Base-by-base conservation (phyloP, 164 flowering plant genomes). In the Litsea cubeba region DNA sequence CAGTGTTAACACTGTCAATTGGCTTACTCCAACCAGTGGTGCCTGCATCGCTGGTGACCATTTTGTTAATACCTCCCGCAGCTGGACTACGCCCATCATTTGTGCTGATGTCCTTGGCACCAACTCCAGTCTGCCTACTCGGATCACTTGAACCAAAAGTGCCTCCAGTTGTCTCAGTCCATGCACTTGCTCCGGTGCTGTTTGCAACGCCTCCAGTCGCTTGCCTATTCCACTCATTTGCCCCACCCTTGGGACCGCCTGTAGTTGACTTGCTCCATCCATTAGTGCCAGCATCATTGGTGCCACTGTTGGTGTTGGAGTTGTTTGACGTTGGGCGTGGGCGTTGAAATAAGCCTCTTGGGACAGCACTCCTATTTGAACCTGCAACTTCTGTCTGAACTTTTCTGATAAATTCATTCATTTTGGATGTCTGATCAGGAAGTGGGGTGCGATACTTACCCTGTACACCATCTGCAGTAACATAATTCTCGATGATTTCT, bases 351-450 rank as follows among this genome's bases (percentile, higher is more conserved):
- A 25, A 8, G 66, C 30, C 12, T 1, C 15, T 25, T 10, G 66
- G 66, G 66, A 63, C 22, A 24, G 15, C 66, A 7, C 25, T 63
- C 66, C 66, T 22, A 22, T 25, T 3, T 20, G 17, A 11, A 22
- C 17, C 66, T n/a, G 25, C 28, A 11, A 5, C 66, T 25, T 11
- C 20, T 22, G 66, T 63, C 23, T 63, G 66, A 25, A 63, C 32
- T n/a, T 63, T 63, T 11, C 70, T 75, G 68, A 79, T 28, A 69
- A 72, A 82, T 1, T 80, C 82, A 28, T 82, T 82, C n/a, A 80
- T 83, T 46, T 50, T 50, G 18, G 65, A 72, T 5, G 86, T 80
- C 4, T 76, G 82, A 7, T 79, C 82, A 26, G 40, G 54, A 17
- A 54, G 17, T 14, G n/a, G 17, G 7, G 17, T 17, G 40, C 35